A percentile compares a stretch with the other conserved stretches of the same genome.
phyloP scores from a whole-genome alignment of 2,329 filamentous ascomycete species.

The Sporothrix dimorphospora region DNA sequence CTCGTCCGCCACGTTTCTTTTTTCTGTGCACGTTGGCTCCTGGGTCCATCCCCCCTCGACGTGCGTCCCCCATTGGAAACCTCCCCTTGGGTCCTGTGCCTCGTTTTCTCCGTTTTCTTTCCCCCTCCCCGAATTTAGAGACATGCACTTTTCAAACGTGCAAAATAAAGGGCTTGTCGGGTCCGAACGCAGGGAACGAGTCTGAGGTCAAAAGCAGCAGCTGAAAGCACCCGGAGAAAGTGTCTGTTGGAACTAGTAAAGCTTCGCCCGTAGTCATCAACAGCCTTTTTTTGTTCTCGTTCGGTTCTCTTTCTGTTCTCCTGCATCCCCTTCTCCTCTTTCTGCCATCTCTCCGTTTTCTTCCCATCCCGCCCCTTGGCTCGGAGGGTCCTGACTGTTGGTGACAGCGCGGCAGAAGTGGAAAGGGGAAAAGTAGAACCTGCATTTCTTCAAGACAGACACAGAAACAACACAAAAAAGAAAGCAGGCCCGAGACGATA shows the following conservation, averaged over 20 bases:
- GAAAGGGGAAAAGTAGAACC: too few species aligned
- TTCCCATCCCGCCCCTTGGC: background rate
- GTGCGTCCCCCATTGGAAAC: background rate
- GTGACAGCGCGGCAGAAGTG: background rate
- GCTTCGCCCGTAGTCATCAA: background rate
- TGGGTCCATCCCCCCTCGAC: background rate
- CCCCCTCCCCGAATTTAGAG: background rate
- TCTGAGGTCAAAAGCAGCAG: background rate
- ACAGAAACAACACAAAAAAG: background rate
- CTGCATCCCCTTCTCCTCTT: background rate
- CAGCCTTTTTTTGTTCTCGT: background rate
- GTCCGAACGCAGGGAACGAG: background rate
- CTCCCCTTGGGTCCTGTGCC: slow-evolving; percentile 10
- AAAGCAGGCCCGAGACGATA: background rate
- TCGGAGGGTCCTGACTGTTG: background rate
- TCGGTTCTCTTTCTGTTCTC: background rate
- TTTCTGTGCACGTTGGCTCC: background rate
- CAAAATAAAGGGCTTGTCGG: background rate
- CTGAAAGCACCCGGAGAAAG: background rate
- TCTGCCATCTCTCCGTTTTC: background rate
- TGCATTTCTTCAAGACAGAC: background rate
- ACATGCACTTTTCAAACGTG: background rate
- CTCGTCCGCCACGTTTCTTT: background rate
- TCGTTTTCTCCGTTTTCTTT: background rate
- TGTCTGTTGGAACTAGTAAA: slow-evolving; percentile 12